Evolutionary conservation across 176 grass and related monocot genomes (phyloP), one percentile per base, ranked within the genome.

Genomic region (Oropetium thomaeum): DNA sequence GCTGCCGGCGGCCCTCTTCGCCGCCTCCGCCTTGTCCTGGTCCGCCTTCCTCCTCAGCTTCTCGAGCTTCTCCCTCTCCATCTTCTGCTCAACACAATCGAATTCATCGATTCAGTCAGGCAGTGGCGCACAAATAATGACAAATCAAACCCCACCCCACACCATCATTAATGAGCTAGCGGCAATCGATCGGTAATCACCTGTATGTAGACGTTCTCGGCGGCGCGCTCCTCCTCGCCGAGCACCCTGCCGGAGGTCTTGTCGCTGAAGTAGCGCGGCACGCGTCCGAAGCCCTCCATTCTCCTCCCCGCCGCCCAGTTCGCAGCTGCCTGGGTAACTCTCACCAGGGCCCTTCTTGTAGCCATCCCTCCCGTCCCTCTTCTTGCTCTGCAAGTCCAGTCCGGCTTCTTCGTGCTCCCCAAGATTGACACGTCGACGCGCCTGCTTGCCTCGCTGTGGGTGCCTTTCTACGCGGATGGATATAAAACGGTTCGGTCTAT

Each of bases 31-130:
- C 67, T 84, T 93, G 43, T 84, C 87, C 60, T 87, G 86, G 69
- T 90, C 90, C 58, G 45, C 47, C 67, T 87, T 84, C 79, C 82
- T 86, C 83, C 74, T 84, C 85, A 91, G n/a, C 52, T 93, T 97
- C 38, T 93, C 90, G 77, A 87, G 61, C 80, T 82, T 89, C 82
- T 97, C 85, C 85, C 93, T 82, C 90, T 97, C 93, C 93, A 97
- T 97, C 87, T 91, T 93, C 93, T 97, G 75, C 87, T 30, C 16
- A 4, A 31, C 16, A n/a, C 51, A 64, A 54, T 16, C 42, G 26
- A 28, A n/a, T n/a, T n/a, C 25, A 15, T 20, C 16, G 58, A 17
- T 30, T 57, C 13, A 71, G 12, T 67, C 2, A 19, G 12, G 27
- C 5, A 2, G 6, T 11, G 42, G 52, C 9, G n/a, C n/a, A n/a